Percentiles rank a stretch among this genome's conserved stretches.
Evolutionary conservation across 306 rosid genomes (phyloP).

Genomic region (Rosa rugosa): DNA sequence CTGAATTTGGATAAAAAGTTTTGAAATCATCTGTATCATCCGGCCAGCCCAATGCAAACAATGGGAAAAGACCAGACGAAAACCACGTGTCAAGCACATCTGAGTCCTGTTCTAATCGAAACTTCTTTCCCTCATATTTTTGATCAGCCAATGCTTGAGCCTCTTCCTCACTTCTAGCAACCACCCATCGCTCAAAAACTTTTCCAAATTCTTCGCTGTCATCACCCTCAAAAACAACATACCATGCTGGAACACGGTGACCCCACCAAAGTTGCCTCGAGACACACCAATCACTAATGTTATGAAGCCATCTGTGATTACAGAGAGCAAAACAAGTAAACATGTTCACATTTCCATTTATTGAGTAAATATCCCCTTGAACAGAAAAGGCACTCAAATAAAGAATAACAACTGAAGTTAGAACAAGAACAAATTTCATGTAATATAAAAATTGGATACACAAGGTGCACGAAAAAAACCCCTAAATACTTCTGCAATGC

Average conservation of each 20-base stretch:
- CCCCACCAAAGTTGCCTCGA: conserved; percentile 99
- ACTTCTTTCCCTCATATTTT: conserved; percentile 61
- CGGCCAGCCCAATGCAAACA: conserved; percentile 94
- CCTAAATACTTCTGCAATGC: no score
- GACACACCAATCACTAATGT: conserved; percentile 89
- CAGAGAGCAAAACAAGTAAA: no score
- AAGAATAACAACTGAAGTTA: no score
- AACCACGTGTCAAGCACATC: conserved; percentile 97
- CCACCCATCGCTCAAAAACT: conserved; percentile 39
- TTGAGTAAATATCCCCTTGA: no score
- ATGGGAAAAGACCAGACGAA: conserved; percentile 89
- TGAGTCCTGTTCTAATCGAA: conserved; percentile 64
- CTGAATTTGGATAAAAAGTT: conserved; percentile 87
- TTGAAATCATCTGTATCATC: conserved; percentile 75
- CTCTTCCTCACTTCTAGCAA: conserved; percentile 70
- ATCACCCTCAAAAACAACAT: conserved; percentile 69
- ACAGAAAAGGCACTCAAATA: no score
- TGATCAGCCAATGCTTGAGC: conserved; percentile 60
- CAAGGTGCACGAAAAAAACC: no score
- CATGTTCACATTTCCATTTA: no score
- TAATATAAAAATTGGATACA: no score
- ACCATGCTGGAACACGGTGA: conserved; percentile 93
- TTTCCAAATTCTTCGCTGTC: not conserved
- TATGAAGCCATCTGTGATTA: conserved; percentile 79
- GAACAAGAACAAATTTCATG: no score